These are phyloP conservation scores for Pseudophaeomoniella oleicola DNA, from an alignment of 2,329 filamentous ascomycete genomes.

Conservation along the genomic window DNA sequence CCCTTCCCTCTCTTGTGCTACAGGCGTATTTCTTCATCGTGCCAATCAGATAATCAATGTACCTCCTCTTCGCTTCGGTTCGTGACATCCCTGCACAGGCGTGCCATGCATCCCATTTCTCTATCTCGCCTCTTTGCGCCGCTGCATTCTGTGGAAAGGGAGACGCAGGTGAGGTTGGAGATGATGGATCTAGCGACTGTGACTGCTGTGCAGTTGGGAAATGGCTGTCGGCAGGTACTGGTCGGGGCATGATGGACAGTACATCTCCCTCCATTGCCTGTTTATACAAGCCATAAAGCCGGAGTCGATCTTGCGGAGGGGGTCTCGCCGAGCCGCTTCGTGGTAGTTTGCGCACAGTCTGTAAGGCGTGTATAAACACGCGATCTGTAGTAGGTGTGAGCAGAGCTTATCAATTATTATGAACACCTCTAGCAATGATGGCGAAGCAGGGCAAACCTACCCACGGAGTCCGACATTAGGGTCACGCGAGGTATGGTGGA, in stretches of 20 bases:
- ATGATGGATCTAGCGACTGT: conserved; percentile 25
- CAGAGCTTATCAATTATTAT: neutral
- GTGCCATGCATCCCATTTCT: conserved; percentile 73
- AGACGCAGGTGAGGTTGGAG: conserved; percentile 4
- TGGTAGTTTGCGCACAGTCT: conserved; percentile 94
- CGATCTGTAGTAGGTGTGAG: conserved; percentile 56
- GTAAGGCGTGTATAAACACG: conserved; percentile 97
- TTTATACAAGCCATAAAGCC: conserved; percentile 96
- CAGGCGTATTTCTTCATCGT: conserved; percentile 95
- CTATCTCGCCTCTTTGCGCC: conserved; percentile 10
- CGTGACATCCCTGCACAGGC: conserved; percentile 66
- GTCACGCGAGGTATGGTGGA: no score
- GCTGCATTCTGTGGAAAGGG: neutral
- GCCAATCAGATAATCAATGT: conserved; percentile 85
- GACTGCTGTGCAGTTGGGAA: conserved; percentile 25
- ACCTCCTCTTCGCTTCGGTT: conserved; percentile 86
- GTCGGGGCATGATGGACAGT: conserved; percentile 81
- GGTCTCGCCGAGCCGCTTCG: conserved; percentile 84
- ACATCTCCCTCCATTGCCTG: conserved; percentile 98
- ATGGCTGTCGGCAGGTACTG: conserved; percentile 26
- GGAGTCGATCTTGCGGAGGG: conserved; percentile 68
- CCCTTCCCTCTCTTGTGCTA: conserved; percentile 63
- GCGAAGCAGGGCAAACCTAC: neutral
- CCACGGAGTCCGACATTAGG: conserved; percentile 3
- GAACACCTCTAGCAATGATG: neutral